Evolutionary conservation across 2,329 filamentous ascomycete species (phyloP).

Genomic region (Paracorniculantispora psalliotae): DNA sequence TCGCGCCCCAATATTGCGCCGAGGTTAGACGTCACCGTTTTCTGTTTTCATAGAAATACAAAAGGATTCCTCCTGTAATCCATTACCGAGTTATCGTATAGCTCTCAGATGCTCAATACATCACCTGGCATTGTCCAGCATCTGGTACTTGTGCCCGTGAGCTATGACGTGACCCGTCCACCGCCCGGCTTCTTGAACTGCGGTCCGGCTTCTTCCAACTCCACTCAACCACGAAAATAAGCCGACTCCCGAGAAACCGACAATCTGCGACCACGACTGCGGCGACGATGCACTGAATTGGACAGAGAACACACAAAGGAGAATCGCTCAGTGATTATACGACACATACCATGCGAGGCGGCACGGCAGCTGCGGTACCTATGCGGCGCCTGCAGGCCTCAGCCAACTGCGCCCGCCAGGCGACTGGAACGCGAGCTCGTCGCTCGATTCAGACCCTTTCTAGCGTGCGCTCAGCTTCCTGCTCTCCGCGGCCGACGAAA

Average conservation of each 20-base stretch:
- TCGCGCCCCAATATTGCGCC: too few species aligned
- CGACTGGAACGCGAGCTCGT: neutral
- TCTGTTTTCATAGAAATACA: neutral
- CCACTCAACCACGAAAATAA: slow-evolving; percentile 6
- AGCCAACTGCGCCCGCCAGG: slow-evolving; percentile 9
- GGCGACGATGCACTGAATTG: neutral
- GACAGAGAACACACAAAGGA: neutral
- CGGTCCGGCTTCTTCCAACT: slow-evolving; percentile 9
- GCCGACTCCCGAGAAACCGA: slow-evolving; percentile 3
- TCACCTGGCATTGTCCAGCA: too few species aligned
- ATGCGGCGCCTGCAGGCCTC: slow-evolving; percentile 17
- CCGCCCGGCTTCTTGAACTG: neutral
- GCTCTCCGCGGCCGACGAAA: slow-evolving; percentile 10
- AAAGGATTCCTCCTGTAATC: too few species aligned
- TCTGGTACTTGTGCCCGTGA: too few species aligned
- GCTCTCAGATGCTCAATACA: too few species aligned
- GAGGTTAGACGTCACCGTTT: too few species aligned
- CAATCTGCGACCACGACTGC: neutral
- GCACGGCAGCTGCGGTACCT: slow-evolving; percentile 13
- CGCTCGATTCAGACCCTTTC: neutral
- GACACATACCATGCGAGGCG: slow-evolving; percentile 17
- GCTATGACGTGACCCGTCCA: neutral
- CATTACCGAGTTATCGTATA: too few species aligned
- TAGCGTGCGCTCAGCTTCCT: neutral
- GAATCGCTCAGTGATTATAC: neutral